Base-by-base conservation (phyloP, 106 monocot species). In the Hemerocallis citrina region DNA sequence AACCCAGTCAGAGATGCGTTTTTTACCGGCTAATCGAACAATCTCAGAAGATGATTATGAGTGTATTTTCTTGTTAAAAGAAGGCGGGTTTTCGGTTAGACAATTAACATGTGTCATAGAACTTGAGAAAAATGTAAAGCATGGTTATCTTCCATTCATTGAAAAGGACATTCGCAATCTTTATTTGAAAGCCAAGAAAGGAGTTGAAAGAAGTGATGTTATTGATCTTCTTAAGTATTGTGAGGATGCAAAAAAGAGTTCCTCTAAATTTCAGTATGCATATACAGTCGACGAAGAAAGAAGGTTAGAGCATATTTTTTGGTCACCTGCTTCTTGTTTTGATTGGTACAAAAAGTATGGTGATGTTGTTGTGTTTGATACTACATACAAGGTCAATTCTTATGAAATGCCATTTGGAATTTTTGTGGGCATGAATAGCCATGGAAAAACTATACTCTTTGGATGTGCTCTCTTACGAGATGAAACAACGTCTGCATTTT, bases 371-470 rank as follows among this genome's bases (percentile, higher is more conserved):
- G 51, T 25, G 0, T 51, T 51, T 25, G 51, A 51, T 13, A 51
- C 51, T 7, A 51, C 51, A 2, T 51, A 51, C 8, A 51, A 51
- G 25, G 51, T 51, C 4, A 51, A 51, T 27, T 21, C 51, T 24
- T 51, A 51, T 51, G 51, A 51, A 11, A 51, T 51, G 51, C 51
- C 51, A 16, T 25, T 22, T 51, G 51, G 22, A 4, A 24, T 51
- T 23, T 47, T 51, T 51, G 51, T 51, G 21, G 51, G 8, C 3
- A 13, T 51, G 7, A 23, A 51, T 24, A 51, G 25, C 25, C 51
- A 51, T 51, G 51, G 51, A 25, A 51, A 51, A 25, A 51, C 23
- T 24, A 27, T 51, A 27, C 23, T 51, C 7, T 51, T 51, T 25
- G 8, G 51, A 23, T 51, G 8, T 51, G 51, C 51, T 24, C 23